A percentile compares a stretch with the other conserved stretches of the same genome.
phyloP scores from a whole-genome alignment of 78 protist genomes.

The Cyanophora paradoxa region DNA sequence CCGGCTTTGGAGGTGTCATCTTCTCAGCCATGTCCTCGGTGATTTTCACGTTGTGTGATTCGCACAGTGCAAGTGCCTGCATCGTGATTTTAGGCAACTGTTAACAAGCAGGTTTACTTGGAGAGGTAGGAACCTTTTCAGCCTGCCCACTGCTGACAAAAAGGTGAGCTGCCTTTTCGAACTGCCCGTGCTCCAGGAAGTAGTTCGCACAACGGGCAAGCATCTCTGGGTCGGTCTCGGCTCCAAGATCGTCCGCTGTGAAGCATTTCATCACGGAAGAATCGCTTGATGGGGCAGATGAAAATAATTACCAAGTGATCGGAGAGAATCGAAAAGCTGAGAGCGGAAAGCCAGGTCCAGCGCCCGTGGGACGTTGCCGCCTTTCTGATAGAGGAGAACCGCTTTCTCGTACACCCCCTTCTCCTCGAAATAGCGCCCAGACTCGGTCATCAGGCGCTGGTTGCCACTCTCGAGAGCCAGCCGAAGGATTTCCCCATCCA shows the following conservation, averaged over 20 bases:
- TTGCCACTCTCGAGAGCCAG: background rate
- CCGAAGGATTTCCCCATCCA: slow-evolving; percentile 28
- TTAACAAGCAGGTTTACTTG: no score
- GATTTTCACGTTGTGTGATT: slow-evolving; percentile 28
- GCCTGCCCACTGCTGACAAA: background rate
- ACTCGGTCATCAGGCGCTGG: slow-evolving; percentile 20
- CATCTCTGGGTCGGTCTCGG: slow-evolving; percentile 41
- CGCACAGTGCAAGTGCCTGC: slow-evolving; percentile 36
- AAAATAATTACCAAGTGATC: background rate
- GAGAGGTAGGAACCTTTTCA: no score
- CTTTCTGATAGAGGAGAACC: slow-evolving; percentile 55
- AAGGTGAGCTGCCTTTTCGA: slow-evolving; percentile 47
- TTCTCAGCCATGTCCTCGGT: slow-evolving; percentile 55
- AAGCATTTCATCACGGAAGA: background rate
- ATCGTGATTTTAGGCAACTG: no score
- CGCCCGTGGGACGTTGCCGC: slow-evolving; percentile 54
- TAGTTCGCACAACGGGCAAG: slow-evolving; percentile 29
- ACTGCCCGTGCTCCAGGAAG: slow-evolving; percentile 47
- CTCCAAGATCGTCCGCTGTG: slow-evolving; percentile 40
- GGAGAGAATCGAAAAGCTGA: slow-evolving; percentile 41
- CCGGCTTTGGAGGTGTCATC: slow-evolving; percentile 27
- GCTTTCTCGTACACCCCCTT: slow-evolving; percentile 41
- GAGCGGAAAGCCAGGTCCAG: slow-evolving; percentile 56
- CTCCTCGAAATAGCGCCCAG: slow-evolving; percentile 37
- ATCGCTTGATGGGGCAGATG: background rate